phyloP scores from a whole-genome alignment of 768 basidiomycete species.

The Asterophora lycoperdoides region DNA sequence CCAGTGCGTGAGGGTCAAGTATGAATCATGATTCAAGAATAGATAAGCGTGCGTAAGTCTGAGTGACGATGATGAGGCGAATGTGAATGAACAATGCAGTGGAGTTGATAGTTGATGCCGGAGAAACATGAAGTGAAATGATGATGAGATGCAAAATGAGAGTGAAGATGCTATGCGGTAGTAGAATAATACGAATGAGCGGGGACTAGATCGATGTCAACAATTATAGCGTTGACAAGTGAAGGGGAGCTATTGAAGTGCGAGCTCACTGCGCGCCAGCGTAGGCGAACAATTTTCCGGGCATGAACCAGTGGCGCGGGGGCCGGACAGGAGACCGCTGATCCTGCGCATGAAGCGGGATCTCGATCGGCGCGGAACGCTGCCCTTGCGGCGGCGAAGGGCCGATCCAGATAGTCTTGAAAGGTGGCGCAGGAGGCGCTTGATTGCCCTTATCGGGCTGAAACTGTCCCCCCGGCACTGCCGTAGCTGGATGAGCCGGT shows the following conservation, averaged over 20 bases:
- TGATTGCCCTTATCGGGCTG: slow-evolving; percentile 34
- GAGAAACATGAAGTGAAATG: no score
- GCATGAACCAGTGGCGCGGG: slow-evolving; percentile 51
- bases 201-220: neutral
- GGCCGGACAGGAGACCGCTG: slow-evolving; percentile 28
- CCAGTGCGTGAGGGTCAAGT: neutral
- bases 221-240: neutral
- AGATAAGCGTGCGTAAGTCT: slow-evolving; percentile 3
- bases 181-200: slow-evolving; percentile 2
- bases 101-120: no score
- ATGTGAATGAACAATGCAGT: neutral
- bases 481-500: slow-evolving; percentile 27
- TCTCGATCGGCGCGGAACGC: slow-evolving; percentile 17
- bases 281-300: slow-evolving; percentile 46
- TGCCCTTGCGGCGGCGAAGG: slow-evolving; percentile 21
- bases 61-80: slow-evolving; percentile 2
- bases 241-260: neutral
- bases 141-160: slow-evolving; percentile 10
- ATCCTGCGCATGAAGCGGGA: slow-evolving; percentile 26
- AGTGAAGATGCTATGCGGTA: slow-evolving; percentile 13
- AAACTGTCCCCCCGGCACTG: slow-evolving; percentile 23
- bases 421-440: slow-evolving; percentile 33
- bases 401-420: slow-evolving; percentile 30
- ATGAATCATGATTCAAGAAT: neutral
- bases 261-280: slow-evolving; percentile 28